phyloP scores from a whole-genome alignment of 805 yeast species.

The Pichia deserticola region DNA sequence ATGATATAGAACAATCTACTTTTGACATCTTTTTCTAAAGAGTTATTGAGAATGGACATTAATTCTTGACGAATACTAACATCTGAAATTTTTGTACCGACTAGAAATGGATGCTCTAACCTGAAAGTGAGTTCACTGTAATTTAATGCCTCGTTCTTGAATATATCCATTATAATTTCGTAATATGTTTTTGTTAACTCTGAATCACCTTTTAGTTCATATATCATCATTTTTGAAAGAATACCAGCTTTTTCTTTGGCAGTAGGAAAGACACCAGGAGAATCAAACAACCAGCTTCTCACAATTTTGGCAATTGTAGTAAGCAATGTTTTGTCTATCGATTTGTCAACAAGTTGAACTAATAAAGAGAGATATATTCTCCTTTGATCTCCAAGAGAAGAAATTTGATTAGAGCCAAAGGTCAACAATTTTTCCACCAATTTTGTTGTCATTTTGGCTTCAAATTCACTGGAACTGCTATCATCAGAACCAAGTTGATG shows the following conservation, averaged over 20 bases:
- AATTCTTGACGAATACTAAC: conserved; percentile 65
- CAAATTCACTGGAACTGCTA: conserved; percentile 42
- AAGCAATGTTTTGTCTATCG: conserved; percentile 68
- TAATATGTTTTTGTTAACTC: conserved; percentile 72
- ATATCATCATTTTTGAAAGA: conserved; percentile 85
- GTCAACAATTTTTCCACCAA: conserved; percentile 69
- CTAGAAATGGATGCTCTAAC: conserved; percentile 93
- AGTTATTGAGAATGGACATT: conserved; percentile 69
- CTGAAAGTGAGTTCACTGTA: conserved; percentile 87
- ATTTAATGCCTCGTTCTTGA: conserved; percentile 68
- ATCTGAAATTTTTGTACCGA: conserved; percentile 83
- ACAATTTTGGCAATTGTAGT: conserved; percentile 71
- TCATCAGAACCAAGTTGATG: conserved; percentile 20
- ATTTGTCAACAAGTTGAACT: conserved; percentile 85
- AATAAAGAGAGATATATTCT: conserved; percentile 77
- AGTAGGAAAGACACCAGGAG: conserved; percentile 77
- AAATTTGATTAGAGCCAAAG: conserved; percentile 71
- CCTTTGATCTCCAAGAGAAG: conserved; percentile 88
- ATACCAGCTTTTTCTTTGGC: conserved; percentile 94
- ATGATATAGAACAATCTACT: conserved; percentile 80
- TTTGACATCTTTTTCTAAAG: conserved; percentile 69
- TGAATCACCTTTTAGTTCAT: conserved; percentile 82
- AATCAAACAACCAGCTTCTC: conserved; percentile 82
- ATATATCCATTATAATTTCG: conserved; percentile 78
- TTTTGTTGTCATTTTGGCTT: conserved; percentile 72